Percentiles rank a stretch among this genome's conserved stretches.
Evolutionary conservation across 2,329 filamentous ascomycete genomes (phyloP).

Genomic region (Cercospora canescens): DNA sequence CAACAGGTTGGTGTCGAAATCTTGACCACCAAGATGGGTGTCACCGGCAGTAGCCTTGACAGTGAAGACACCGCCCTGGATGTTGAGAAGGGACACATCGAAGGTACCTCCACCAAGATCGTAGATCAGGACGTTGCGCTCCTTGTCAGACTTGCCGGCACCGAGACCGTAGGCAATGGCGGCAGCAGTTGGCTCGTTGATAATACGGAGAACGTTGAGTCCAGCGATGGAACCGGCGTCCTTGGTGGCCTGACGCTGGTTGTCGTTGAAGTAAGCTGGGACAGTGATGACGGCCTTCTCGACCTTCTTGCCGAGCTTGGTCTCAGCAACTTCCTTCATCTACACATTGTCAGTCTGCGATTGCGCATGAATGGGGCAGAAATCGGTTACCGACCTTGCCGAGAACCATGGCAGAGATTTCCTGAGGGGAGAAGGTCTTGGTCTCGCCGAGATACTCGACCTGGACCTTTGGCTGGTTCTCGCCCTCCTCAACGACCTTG

Average conservation of each 20-base stretch:
- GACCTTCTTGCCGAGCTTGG: constrained; percentile 97
- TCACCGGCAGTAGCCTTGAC: constrained; percentile 98
- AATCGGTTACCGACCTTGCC: constrained; percentile 71
- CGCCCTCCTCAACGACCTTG: constrained; percentile 84
- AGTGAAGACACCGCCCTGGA: constrained; percentile 98
- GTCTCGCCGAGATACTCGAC: constrained; percentile 93
- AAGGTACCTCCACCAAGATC: constrained; percentile 99
- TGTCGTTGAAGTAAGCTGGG: constrained; percentile 99
- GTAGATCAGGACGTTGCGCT: constrained; percentile 99
- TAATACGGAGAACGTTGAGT: constrained; percentile 98
- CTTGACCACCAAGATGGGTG: constrained; percentile 18
- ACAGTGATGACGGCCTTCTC: constrained; percentile 99
- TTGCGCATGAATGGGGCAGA: not conserved
- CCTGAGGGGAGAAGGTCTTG: constrained; percentile 96
- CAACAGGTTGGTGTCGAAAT: constrained; percentile 70
- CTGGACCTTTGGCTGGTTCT: constrained; percentile 85
- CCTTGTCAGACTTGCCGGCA: constrained; percentile 69
- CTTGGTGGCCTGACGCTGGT: constrained; percentile 99
- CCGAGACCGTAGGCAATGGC: constrained; percentile 95
- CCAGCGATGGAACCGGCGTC: constrained; percentile 97
- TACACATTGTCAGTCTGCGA: constrained; percentile 42
- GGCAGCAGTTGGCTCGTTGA: constrained; percentile 98
- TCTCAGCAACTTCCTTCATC: constrained; percentile 99
- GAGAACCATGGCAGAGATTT: constrained; percentile 98
- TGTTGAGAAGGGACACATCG: constrained; percentile 98